phyloP scores from a whole-genome alignment of 345 rosid species.

The Eucalyptus leucophloia region DNA sequence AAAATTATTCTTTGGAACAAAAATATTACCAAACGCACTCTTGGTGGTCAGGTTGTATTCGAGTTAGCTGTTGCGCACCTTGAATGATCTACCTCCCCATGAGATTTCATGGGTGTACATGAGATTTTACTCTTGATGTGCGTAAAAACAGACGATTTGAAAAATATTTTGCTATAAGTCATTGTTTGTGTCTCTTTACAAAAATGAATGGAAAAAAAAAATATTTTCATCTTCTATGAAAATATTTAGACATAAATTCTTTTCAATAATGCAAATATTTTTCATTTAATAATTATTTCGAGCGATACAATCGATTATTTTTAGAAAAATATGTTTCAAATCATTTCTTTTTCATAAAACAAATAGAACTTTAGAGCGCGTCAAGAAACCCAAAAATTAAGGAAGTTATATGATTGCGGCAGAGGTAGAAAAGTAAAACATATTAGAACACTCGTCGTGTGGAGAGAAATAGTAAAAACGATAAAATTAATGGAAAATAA shows the following conservation, averaged over 20 bases:
- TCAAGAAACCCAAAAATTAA: too few species aligned
- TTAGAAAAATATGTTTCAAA: too few species aligned
- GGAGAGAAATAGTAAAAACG: background rate
- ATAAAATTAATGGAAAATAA: background rate
- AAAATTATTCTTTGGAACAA: fast-evolving
- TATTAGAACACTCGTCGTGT: background rate
- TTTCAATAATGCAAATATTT: background rate
- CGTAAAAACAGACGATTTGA: background rate
- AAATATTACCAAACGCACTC: fast-evolving
- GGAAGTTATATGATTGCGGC: background rate
- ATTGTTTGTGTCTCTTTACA: background rate
- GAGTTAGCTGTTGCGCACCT: background rate
- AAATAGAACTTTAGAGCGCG: too few species aligned
- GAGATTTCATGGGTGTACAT: background rate
- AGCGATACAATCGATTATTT: too few species aligned
- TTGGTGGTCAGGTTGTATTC: background rate
- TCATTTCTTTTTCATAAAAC: too few species aligned
- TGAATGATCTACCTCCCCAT: background rate
- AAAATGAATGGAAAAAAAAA: background rate
- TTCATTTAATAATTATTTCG: background rate
- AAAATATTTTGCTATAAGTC: background rate
- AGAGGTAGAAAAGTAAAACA: background rate
- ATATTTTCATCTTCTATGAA: background rate
- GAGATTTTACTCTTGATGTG: background rate
- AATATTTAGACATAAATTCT: background rate